Conservation (phyloP, 768 basidiomycete species). For the Mycena floridula region DNA sequence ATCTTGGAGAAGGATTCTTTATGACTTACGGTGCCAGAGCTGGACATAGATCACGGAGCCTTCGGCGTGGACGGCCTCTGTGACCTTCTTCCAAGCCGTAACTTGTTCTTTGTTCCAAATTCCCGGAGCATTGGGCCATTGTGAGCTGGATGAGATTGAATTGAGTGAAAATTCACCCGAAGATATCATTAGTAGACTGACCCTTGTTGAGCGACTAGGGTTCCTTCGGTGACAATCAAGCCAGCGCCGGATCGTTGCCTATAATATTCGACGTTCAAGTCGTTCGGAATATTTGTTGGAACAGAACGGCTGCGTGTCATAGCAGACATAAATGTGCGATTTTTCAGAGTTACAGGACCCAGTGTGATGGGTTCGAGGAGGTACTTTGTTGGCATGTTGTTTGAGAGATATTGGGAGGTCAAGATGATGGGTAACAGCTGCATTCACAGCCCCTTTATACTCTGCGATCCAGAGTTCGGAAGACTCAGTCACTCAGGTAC, state of each 20-base stretch:
- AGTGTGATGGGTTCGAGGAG: conserved; percentile 24
- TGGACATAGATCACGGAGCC: too few species aligned
- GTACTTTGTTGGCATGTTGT: too few species aligned
- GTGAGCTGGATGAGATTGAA: conserved; percentile 13
- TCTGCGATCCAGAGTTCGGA: too few species aligned
- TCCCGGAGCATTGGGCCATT: conserved; percentile 25
- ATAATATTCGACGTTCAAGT: conserved; percentile 31
- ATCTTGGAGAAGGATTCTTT: background rate
- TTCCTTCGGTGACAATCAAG: conserved; percentile 26
- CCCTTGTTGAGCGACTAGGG: conserved; percentile 25
- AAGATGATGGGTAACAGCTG: too few species aligned
- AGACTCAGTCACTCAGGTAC: too few species aligned
- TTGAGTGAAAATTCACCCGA: background rate
- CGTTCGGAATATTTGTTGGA: conserved; percentile 29
- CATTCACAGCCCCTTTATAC: too few species aligned
- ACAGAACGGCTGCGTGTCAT: conserved; percentile 32
- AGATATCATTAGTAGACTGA: conserved; percentile 4
- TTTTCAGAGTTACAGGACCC: conserved; percentile 24
- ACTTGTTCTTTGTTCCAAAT: conserved; percentile 26
- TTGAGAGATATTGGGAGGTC: too few species aligned
- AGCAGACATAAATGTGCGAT: conserved; percentile 28
- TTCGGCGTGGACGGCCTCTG: conserved; percentile 26
- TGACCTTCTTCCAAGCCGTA: conserved; percentile 24
- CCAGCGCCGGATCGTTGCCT: conserved; percentile 29
- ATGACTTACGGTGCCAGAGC: conserved; percentile 5